Percentiles rank a stretch among this genome's conserved stretches.
phyloP scores from a whole-genome alignment of 2,329 filamentous ascomycete species.

The Reticulascus tulasneorum region DNA sequence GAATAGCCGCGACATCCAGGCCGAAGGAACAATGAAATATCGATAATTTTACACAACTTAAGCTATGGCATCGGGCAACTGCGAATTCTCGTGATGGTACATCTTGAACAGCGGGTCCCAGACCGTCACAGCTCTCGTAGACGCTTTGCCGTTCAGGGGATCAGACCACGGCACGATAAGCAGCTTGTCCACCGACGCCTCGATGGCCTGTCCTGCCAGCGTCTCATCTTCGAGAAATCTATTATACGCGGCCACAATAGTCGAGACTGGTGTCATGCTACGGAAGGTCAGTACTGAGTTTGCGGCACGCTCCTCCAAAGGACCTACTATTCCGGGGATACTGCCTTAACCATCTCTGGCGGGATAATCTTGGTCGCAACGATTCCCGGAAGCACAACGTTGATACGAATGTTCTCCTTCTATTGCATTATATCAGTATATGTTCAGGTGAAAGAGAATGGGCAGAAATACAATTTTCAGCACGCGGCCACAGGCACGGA shows the following conservation, averaged over 20 bases:
- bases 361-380: slow-evolving; percentile 42
- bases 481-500: slow-evolving; percentile 32
- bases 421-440: no score
- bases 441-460: not conserved
- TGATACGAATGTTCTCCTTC: slow-evolving; percentile 46
- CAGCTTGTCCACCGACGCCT: slow-evolving; percentile 37
- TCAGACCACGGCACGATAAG: slow-evolving; percentile 18
- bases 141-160: slow-evolving; percentile 35
- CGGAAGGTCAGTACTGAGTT: not conserved
- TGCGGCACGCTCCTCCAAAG: no score
- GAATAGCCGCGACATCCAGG: not conserved
- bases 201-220: slow-evolving; percentile 36
- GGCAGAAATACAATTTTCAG: slow-evolving; percentile 24
- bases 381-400: slow-evolving; percentile 43
- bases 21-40: not conserved
- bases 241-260: slow-evolving; percentile 41
- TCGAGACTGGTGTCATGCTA: slow-evolving; percentile 36
- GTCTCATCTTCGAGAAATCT: slow-evolving; percentile 40
- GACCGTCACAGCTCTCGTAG: slow-evolving; percentile 38
- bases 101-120: slow-evolving; percentile 45
- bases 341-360: slow-evolving; percentile 36
- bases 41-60: slow-evolving; percentile 11
- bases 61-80: slow-evolving; percentile 32
- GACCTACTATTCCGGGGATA: slow-evolving; percentile 26
- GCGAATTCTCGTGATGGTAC: slow-evolving; percentile 38